Evolutionary conservation across 1,284 basidiomycete species (phyloP).

Genomic region (Jaminaea rosea): DNA sequence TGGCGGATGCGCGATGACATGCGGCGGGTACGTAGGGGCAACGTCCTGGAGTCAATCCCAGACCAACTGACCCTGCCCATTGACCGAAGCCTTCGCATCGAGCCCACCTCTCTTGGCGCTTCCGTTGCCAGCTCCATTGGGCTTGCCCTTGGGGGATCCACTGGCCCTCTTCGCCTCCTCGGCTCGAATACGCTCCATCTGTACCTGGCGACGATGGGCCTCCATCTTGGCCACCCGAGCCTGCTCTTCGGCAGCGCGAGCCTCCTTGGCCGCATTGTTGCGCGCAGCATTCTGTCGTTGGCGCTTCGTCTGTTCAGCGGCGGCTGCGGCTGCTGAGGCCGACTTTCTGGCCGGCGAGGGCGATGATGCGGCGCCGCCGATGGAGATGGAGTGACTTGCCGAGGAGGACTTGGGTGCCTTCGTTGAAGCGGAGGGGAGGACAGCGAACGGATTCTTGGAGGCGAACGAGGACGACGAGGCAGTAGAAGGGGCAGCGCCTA

Average conservation of each 20-base stretch:
- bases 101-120: not conserved
- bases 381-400: not conserved
- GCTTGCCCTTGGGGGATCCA: not conserved
- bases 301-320: not conserved
- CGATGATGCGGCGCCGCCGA: not conserved
- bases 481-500: not conserved
- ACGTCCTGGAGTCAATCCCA: not conserved
- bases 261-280: not conserved
- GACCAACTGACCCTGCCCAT: not conserved
- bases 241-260: not conserved
- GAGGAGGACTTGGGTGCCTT: not conserved
- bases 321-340: not conserved
- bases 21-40: too few species aligned
- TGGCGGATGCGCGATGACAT: too few species aligned
- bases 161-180: not conserved
- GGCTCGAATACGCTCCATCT: not conserved
- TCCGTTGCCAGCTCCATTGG: not conserved
- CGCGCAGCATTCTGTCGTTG: constrained; percentile 1
- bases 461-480: not conserved
- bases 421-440: not conserved
- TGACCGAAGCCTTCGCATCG: not conserved
- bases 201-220: not conserved
- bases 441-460: not conserved
- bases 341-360: not conserved
- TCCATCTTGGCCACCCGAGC: not conserved